Percentiles rank a stretch among this genome's conserved stretches.
Conservation (phyloP, 352 stramenopile genomes). For the Phytophthora pinifolia region DNA sequence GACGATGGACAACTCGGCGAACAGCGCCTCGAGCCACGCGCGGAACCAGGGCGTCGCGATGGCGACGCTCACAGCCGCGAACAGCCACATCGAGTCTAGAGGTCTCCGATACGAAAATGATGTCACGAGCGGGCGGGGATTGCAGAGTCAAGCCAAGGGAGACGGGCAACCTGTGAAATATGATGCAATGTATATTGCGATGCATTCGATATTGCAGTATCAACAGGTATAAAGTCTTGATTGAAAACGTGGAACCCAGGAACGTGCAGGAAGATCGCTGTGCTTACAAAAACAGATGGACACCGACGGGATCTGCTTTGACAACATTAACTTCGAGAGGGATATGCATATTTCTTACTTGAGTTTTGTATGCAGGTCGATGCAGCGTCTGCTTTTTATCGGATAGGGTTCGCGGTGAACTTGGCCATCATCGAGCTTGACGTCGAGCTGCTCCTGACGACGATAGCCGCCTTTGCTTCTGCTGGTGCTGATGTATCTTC, state of each 20-base stretch:
- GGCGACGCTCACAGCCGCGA: slow-evolving; percentile 48
- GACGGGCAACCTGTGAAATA: slow-evolving; percentile 4
- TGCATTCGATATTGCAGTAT: too few species aligned
- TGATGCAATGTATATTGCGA: background rate
- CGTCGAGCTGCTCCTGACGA: too few species aligned
- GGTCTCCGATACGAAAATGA: slow-evolving; percentile 31
- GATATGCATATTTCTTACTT: slow-evolving; percentile 17
- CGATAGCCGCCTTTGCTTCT: too few species aligned
- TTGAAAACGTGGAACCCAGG: too few species aligned
- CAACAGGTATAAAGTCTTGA: too few species aligned
- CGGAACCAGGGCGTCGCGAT: slow-evolving; percentile 59
- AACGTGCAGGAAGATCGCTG: too few species aligned
- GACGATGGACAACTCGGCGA: slow-evolving; percentile 61
- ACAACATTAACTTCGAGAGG: background rate
- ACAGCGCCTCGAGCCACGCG: slow-evolving; percentile 54
- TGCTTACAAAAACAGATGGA: too few species aligned
- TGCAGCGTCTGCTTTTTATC: slow-evolving; percentile 1
- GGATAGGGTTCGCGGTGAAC: slow-evolving; percentile 1
- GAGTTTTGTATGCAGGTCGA: slow-evolving; percentile 3
- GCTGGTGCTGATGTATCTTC: too few species aligned
- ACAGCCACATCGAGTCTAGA: slow-evolving; percentile 52
- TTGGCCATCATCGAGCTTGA: too few species aligned
- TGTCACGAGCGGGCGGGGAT: slow-evolving; percentile 7
- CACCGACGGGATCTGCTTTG: background rate
- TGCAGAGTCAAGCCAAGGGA: background rate